phyloP scores from a whole-genome alignment of 2,329 filamentous ascomycete species.

The Ophiosphaerella narmari region DNA sequence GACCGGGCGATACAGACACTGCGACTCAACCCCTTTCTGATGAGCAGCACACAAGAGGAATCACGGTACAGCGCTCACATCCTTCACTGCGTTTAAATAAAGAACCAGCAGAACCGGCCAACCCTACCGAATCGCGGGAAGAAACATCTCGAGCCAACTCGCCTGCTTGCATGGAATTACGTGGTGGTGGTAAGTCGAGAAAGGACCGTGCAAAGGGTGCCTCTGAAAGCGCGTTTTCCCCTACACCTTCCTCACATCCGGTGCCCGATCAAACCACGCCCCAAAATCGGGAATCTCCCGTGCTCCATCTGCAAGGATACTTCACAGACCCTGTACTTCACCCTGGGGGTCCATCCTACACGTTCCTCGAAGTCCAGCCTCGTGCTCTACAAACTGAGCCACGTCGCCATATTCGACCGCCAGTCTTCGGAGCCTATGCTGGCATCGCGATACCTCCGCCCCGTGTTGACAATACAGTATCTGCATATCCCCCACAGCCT shows the following conservation, averaged over 20 bases:
- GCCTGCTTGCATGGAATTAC: slow-evolving; percentile 17
- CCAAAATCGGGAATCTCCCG: not conserved
- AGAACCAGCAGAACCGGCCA: not conserved
- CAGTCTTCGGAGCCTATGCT: slow-evolving; percentile 3
- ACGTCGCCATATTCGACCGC: slow-evolving; percentile 3
- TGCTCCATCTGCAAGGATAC: slow-evolving; percentile 11
- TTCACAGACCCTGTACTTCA: not conserved
- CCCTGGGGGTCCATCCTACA: slow-evolving; percentile 4
- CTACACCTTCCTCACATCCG: slow-evolving; percentile 5
- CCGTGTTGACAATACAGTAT: slow-evolving; percentile 6
- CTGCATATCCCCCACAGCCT: not conserved
- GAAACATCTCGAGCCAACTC: slow-evolving; percentile 11
- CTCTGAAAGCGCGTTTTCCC: slow-evolving; percentile 4
- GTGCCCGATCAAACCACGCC: not conserved
- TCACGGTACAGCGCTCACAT: slow-evolving; percentile 5
- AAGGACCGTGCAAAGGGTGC: not conserved
- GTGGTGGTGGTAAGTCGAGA: slow-evolving; percentile 14
- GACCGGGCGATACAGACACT: slow-evolving; percentile 2
- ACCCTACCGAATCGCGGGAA: slow-evolving; percentile 13
- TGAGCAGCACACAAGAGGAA: slow-evolving; percentile 7
- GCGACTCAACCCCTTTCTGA: slow-evolving; percentile 1
- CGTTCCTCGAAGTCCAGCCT: slow-evolving; percentile 3
- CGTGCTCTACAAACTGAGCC: slow-evolving; percentile 27
- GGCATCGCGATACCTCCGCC: slow-evolving; percentile 1
- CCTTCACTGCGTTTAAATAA: slow-evolving; percentile 8